Conservation (phyloP, 2,329 filamentous ascomycete genomes). For the Tolypocladium pustulatum region DNA sequence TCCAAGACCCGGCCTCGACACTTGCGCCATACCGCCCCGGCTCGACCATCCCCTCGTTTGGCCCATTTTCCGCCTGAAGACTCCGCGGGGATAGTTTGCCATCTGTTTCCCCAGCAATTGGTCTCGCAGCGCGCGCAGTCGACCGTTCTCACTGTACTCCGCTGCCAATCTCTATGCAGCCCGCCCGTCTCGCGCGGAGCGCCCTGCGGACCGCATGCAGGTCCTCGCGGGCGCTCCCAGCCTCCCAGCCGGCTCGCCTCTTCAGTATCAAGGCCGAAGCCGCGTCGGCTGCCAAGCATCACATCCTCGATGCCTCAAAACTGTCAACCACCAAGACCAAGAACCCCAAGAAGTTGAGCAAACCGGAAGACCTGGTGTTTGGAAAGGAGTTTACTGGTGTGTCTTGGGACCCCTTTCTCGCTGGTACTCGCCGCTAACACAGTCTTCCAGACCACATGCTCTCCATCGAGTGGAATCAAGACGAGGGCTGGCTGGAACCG, state of each 20-base stretch:
- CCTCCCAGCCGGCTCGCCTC: constrained; percentile 18
- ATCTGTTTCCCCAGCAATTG: not conserved
- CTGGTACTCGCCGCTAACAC: not conserved
- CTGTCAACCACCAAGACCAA: constrained; percentile 65
- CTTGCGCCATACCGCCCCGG: not conserved
- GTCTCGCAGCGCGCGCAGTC: not conserved
- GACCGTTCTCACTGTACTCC: not conserved
- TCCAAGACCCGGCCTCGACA: not conserved
- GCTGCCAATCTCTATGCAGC: constrained; percentile 16
- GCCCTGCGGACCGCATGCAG: constrained; percentile 21
- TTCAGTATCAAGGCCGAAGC: constrained; percentile 45
- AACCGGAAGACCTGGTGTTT: constrained; percentile 78
- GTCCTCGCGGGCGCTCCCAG: constrained; percentile 23
- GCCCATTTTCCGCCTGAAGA: not conserved
- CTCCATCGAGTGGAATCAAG: constrained; percentile 81
- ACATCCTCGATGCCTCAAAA: constrained; percentile 66
- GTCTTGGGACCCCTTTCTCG: not conserved
- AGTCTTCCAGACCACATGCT: constrained; percentile 79
- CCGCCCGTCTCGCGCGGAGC: constrained; percentile 17
- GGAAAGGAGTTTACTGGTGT: constrained; percentile 81
- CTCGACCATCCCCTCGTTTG: not conserved
- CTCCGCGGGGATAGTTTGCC: not conserved
- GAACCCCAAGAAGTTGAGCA: constrained; percentile 62
- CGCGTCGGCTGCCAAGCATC: constrained; percentile 41
- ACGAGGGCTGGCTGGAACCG: constrained; percentile 72